Base-by-base conservation (phyloP, 176 grass and related monocot genomes). In the Juncus effusus region DNA sequence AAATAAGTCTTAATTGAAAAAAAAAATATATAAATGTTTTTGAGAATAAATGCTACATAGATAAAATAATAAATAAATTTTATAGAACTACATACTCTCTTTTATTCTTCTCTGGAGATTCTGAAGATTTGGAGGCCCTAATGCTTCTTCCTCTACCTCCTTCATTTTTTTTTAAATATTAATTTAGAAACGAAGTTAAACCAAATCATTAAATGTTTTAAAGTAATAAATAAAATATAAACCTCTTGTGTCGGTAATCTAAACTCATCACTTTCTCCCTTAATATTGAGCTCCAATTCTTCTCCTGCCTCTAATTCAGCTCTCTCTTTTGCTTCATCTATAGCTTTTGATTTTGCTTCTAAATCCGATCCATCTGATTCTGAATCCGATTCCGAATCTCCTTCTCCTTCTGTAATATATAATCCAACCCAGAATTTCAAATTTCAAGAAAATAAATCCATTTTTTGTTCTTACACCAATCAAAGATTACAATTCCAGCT, bases 101-200 rank as follows among this genome's bases (percentile, higher is more conserved):
- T 85, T 90, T 38, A 99, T 99, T 72, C 95, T 84, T 75, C 83
- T 75, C 65, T 83, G 87, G 67, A 99, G 80, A 74, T 82, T 93
- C 59, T 79, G 89, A 51, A 99, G 81, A 62, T 99, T 93, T 7
- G 88, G 88, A 16, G 88, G 83, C 65, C 64, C 60, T 51, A 78
- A 78, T 36, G 83, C 76, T 80, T 99, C 89, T 76, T 99, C 88
- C 69, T 87, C 80, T 42, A 85, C 50, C 59, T 99, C 94, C 95
- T 99, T 75, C 8, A 51, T 13, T 14, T 51, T 78, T 35, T 28
- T 28, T 28, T 1, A 28, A 28, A 28, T 28, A 28, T 28, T 28
- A 28, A 28, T 28, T 61, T 35, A 8, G n/a, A 58, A 51, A 37
- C 10, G 51, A 51, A 10, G 19, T 28, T 28, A 28, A 28, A 28